phyloP scores from a whole-genome alignment of 2,329 filamentous ascomycete genomes.

The Clarireedia paspali region DNA sequence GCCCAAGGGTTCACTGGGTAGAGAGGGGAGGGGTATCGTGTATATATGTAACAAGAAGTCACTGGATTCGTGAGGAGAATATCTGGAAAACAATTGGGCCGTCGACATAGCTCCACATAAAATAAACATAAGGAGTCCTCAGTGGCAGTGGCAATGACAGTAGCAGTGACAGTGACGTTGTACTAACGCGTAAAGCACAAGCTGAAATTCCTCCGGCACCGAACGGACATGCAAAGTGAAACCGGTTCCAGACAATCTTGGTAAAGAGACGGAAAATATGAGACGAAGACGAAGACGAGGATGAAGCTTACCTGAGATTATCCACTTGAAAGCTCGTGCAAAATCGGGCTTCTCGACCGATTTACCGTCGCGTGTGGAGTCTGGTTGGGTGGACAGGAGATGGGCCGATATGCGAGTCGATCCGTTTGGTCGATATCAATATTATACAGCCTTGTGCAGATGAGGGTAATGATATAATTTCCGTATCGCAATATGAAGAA shows the following conservation, averaged over 20 bases:
- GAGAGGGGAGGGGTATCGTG: neutral
- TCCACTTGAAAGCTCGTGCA: neutral
- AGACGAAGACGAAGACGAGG: neutral
- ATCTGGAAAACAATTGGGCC: neutral
- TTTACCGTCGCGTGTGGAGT: neutral
- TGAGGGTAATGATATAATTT: neutral
- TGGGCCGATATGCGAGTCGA: constrained; percentile 2
- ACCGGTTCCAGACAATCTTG: neutral
- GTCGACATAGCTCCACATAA: neutral
- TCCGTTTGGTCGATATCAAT: constrained; percentile 4
- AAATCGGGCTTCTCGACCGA: neutral
- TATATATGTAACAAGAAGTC: neutral
- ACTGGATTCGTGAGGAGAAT: neutral
- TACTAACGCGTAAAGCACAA: neutral
- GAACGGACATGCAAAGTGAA: neutral
- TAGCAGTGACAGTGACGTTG: neutral
- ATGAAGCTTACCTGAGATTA: constrained; percentile 1
- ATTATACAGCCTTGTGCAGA: neutral
- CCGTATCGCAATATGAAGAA: neutral
- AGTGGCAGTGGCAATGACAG: neutral
- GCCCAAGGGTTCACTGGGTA: neutral
- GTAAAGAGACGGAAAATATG: neutral
- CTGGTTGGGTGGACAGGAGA: neutral
- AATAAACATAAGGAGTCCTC: neutral
- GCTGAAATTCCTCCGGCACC: neutral